Evolutionary conservation across 495 filamentous ascomycete genomes (phyloP).

Genomic region (Pseudomonodictys pantanalensis): DNA sequence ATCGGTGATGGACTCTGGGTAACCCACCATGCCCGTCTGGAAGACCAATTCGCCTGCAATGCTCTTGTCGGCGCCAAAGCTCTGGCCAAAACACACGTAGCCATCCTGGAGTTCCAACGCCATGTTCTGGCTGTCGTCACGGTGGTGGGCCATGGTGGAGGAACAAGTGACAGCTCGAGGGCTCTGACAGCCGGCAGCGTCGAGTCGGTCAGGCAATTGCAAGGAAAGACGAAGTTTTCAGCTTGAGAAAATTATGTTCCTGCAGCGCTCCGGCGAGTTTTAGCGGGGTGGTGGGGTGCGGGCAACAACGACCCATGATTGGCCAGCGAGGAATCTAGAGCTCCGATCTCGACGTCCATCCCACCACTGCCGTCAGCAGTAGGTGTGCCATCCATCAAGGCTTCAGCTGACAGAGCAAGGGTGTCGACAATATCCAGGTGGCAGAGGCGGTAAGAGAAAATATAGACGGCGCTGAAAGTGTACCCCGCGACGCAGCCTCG

Average conservation of each 20-base stretch:
- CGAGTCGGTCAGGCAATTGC: conserved; percentile 19
- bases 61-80: conserved; percentile 90
- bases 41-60: conserved; percentile 96
- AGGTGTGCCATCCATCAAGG: too few species aligned
- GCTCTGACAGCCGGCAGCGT: conserved; percentile 14
- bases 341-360: not conserved
- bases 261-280: not conserved
- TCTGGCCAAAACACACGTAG: conserved; percentile 82
- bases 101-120: conserved; percentile 90
- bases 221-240: not conserved
- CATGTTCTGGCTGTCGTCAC: conserved; percentile 42
- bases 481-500: too few species aligned
- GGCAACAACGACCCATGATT: not conserved
- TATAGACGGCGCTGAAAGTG: too few species aligned
- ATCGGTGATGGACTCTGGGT: conserved; percentile 91
- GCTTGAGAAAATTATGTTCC: too few species aligned
- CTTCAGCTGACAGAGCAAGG: too few species aligned
- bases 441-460: too few species aligned
- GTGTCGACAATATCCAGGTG: too few species aligned
- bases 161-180: conserved; percentile 9
- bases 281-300: not conserved
- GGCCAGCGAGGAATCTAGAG: not conserved
- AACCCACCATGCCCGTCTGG: conserved; percentile 99
- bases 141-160: conserved; percentile 20
- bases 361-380: too few species aligned